Evolutionary conservation across 208 protist species (phyloP), one percentile per base, ranked within the genome.

Genomic region (Leishmania mexicana): DNA sequence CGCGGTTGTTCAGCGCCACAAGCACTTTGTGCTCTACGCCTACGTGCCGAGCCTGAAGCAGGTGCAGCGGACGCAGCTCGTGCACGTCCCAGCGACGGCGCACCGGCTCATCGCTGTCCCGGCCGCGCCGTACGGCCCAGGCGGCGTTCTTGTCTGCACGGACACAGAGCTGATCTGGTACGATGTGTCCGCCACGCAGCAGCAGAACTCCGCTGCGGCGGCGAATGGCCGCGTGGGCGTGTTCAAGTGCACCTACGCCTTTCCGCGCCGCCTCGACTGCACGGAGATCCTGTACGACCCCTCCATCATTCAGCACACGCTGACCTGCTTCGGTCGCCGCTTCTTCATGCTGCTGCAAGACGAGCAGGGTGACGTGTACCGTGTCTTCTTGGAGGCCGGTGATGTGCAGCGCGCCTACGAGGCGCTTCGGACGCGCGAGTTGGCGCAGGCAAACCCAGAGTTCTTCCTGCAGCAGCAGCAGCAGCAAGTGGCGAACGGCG

Each of bases 11-110:
- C 40, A 57, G 31, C 79, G 72, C 24, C 83, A 88, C 53, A 98
- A 99, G 81, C 75, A 89, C 42, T 88, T 99, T 8, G 93, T 98
- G 3, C 99, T 98, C 71, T 99, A 99, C 87, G 98, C 99, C 83
- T 97, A 99, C 72, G 98, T 99, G 80, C 87, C 99, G 40, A 98
- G 98, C 64, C 90, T 99, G 19, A 99, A 99, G 79, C 99, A 99
- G 88, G 99, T 99, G 4, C 96, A 99, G 60, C 95, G 99, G 62
- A 99, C 99, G 74, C 96, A 96, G 87, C 91, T 93, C 47, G 92
- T 99, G 38, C 83, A 94, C 53, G 88, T 99, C 11, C 97, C 98
- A 21, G 42, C 86, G 10, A 97, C 90, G 28, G 89, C 99, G 28
- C 97, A 99, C 83, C 85, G 97, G 1, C 85, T 99, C 19, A 83